A percentile compares a stretch with the other conserved stretches of the same genome.
These are phyloP conservation scores for Calonectria pauciramosa DNA, from an alignment of 2,329 filamentous ascomycete genomes.

Conservation along the genomic window DNA sequence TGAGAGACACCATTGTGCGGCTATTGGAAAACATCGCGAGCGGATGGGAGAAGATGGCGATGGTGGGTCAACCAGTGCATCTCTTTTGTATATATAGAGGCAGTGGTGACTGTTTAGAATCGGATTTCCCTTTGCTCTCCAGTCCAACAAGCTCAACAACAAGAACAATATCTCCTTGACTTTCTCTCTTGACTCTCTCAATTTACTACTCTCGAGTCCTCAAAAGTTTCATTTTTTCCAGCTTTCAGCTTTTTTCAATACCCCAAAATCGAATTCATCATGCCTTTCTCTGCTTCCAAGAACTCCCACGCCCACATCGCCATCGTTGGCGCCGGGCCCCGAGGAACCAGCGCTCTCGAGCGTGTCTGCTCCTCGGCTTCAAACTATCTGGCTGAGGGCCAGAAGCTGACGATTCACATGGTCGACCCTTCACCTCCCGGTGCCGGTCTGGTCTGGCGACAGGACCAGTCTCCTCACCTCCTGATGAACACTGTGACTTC, in stretches of 20 bases:
- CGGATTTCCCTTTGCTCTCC: background rate
- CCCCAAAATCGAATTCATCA: background rate
- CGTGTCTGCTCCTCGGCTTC: slow-evolving; percentile 6
- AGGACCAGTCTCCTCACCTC: background rate
- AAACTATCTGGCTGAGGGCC: background rate
- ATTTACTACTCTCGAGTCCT: background rate
- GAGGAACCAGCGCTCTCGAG: background rate
- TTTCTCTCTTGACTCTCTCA: background rate
- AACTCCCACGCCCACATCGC: slow-evolving; percentile 7
- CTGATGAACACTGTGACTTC: slow-evolving; percentile 7
- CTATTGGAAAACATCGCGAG: background rate
- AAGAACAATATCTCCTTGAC: background rate
- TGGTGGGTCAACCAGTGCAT: background rate
- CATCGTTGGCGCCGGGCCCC: slow-evolving; percentile 5
- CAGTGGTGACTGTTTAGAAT: background rate
- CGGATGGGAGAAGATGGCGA: background rate
- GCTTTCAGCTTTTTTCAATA: background rate
- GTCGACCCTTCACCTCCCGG: background rate
- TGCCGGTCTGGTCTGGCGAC: background rate
- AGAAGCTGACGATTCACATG: slow-evolving; percentile 5
- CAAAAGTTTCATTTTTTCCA: slow-evolving; percentile 5
- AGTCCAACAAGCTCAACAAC: background rate
- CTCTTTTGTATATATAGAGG: background rate
- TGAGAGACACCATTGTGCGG: background rate
- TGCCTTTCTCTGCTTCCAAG: slow-evolving; percentile 4